Conservation (phyloP, 441 rosid genomes). For the Adansonia grandidieri region DNA sequence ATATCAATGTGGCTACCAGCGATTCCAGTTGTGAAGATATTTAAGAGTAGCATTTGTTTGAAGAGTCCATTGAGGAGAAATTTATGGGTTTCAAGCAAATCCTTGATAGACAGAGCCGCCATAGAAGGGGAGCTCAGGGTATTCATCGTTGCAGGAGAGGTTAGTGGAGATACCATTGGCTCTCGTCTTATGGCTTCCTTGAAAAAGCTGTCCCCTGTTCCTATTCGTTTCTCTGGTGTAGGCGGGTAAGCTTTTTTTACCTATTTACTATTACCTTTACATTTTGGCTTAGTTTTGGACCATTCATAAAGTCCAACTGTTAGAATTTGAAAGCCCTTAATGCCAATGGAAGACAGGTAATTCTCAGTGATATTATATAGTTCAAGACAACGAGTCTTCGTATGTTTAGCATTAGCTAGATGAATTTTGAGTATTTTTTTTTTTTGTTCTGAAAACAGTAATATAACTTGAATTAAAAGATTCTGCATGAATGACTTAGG, state of each 20-base stretch:
- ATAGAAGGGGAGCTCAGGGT: conserved; percentile 75
- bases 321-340: neutral
- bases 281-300: neutral
- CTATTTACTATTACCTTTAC: neutral
- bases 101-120: conserved; percentile 48
- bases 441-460: neutral
- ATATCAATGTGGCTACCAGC: neutral
- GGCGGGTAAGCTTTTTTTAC: conserved; percentile 68
- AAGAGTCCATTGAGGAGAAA: conserved; percentile 35
- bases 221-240: conserved; percentile 76
- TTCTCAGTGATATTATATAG: neutral
- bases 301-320: neutral
- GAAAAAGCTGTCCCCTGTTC: conserved; percentile 64
- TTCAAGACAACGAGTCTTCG: too few relatives aligned
- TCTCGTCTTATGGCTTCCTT: conserved; percentile 88
- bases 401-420: neutral
- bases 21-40: neutral
- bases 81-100: conserved; percentile 43
- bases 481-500: neutral
- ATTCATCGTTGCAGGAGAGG: conserved; percentile 83
- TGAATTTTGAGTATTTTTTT: neutral
- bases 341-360: neutral
- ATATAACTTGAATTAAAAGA: neutral
- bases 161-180: conserved; percentile 74
- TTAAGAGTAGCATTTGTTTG: neutral